Base-by-base conservation (phyloP, 2,329 filamentous ascomycete species). In the Sphaerulina musiva region DNA sequence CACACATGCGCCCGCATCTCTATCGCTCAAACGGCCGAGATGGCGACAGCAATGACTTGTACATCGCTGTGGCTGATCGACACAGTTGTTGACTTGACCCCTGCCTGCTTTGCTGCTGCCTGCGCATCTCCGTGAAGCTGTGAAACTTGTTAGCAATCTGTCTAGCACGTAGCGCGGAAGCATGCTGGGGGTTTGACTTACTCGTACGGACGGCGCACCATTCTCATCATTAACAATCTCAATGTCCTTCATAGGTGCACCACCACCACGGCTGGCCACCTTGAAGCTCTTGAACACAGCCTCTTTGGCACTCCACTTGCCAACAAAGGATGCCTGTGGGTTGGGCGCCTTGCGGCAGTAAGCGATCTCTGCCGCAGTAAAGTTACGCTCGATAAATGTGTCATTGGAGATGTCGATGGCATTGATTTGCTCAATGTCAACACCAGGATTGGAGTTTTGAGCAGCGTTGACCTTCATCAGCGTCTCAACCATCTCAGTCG, bases 271-370 rank as follows among this genome's bases (percentile, higher is more conserved):
- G 73, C 91, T 86, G 64, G 80, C 76, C 10, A 97, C 91, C 62
- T 91, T 90, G 11, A 98, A 79, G 38, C 89, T 90, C 82, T 98
- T 98, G 80, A 98, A 98, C 0, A 98, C 91, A 29, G 93, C 93
- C 75, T 98, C 93, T 78, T 98, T 98, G 36, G 93, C 93, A 66
- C 86, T 92, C 93, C 93, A 98, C 63, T 90, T 84, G 47, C 93
- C 93, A 4, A 92, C 89, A 73, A 96, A 98, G 48, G 89, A 95
- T 62, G 91, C 88, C 69, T 89, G 89, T 1, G 90, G 87, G 68
- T 81, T 85, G 5, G 89, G 76, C 12, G 89, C 85, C 67, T 85
- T 83, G 60, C 80, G 79, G 78, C 95, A 98, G 77, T 98, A 97
- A 31, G 81, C 79, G 64, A 91, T 87, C 75, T 98, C 93, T 47